Evolutionary conservation across 2,329 filamentous ascomycete species (phyloP).

Genomic region (Cladophialophora chaetospira): DNA sequence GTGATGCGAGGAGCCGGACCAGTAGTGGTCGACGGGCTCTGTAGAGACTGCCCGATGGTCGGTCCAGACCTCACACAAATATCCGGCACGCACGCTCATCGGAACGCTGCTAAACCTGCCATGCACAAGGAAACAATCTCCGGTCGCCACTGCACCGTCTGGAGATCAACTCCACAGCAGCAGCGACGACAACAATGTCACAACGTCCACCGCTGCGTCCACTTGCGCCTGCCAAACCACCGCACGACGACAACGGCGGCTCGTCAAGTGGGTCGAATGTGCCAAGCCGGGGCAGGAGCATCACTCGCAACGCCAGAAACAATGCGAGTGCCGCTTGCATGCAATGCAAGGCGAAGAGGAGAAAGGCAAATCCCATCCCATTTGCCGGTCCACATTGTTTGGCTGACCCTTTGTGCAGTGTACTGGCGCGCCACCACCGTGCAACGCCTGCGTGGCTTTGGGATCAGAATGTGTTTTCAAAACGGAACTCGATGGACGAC

Average conservation of each 20-base stretch:
- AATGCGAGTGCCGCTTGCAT: slow-evolving; percentile 6
- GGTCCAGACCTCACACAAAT: no score
- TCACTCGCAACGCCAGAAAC: slow-evolving; percentile 8
- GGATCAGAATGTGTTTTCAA: not conserved
- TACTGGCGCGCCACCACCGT: slow-evolving; percentile 1
- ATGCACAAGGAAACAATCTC: slow-evolving; percentile 3
- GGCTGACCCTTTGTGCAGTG: slow-evolving; percentile 4
- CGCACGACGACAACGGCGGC: not conserved
- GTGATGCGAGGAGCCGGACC: no score
- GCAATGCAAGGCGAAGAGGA: slow-evolving; percentile 5
- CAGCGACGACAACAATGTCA: no score
- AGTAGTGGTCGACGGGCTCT: no score
- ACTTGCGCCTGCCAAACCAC: not conserved
- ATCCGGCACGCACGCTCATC: no score
- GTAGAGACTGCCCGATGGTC: no score
- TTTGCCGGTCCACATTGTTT: not conserved
- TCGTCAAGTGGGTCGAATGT: not conserved
- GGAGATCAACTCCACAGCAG: not conserved
- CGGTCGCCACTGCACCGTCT: not conserved
- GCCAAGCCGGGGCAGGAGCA: slow-evolving; percentile 4
- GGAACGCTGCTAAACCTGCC: not conserved
- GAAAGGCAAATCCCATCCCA: not conserved
- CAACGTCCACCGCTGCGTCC: slow-evolving; percentile 3
- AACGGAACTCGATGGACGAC: slow-evolving; percentile 1
- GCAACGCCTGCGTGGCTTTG: slow-evolving; percentile 4